Evolutionary conservation across 2,329 filamentous ascomycete species (phyloP).

Genomic region (Xylaria sp.): DNA sequence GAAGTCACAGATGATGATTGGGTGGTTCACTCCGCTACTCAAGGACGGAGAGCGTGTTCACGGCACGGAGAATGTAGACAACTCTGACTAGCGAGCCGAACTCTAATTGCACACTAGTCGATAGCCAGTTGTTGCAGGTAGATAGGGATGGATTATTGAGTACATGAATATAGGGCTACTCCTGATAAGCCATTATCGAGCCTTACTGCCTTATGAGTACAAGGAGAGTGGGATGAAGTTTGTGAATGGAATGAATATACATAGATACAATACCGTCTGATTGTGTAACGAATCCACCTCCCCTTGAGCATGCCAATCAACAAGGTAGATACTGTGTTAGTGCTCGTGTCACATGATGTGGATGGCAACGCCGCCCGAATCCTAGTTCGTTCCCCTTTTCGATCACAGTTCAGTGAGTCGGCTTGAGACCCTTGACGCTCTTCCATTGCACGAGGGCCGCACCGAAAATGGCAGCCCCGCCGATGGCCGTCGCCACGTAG

Average conservation of each 20-base stretch:
- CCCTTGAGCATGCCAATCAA: not conserved
- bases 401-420: not conserved
- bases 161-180: not conserved
- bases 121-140: not conserved
- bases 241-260: not conserved
- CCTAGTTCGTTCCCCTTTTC: not conserved
- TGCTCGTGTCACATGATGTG: not conserved
- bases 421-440: conserved; percentile 34
- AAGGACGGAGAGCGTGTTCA: not conserved
- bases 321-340: not conserved
- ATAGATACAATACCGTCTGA: not conserved
- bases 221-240: not conserved
- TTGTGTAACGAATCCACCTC: too few relatives aligned
- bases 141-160: not conserved
- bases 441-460: conserved; percentile 61
- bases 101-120: not conserved
- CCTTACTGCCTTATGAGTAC: not conserved
- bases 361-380: not conserved
- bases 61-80: not conserved
- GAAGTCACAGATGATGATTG: not conserved
- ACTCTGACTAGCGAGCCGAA: not conserved
- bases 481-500: conserved; percentile 58
- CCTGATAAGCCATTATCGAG: not conserved
- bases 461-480: conserved; percentile 55
- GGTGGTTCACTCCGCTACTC: not conserved